Base-by-base conservation (phyloP, 441 rosid genomes). In the Jatropha multifida region DNA sequence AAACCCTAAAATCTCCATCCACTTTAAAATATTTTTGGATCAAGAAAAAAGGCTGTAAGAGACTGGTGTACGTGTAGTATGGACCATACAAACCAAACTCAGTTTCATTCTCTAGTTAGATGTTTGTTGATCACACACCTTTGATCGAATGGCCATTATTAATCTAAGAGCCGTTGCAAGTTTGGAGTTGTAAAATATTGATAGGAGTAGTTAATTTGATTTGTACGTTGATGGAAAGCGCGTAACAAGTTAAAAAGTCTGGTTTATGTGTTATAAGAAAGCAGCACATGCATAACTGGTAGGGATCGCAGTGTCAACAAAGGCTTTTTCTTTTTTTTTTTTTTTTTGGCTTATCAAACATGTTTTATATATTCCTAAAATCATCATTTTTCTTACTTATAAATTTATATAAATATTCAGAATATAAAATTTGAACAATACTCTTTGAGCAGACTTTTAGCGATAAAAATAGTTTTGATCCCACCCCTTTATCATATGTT, bases 271-370 rank as follows among this genome's bases (percentile, higher is more conserved):
- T 48, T 78, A 6, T n/a, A 75, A 81, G 80, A 37, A 84, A 78
- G 77, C 49, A 52, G 85, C 87, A 82, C 83, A 76, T 84, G 87
- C 82, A 51, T 26, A 56, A 55, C 62, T n/a, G 69, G 61, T 46
- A 51, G 62, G 54, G 62, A 71, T 59, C 5, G 15, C 67, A 14
- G 48, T 37, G 7, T 10, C 51, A 2, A 37, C 69, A 44, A 54
- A 46, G 56, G 41, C 74, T 49, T 59, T 65, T 48, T 65, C 26
- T n/a, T n/a, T 56, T 74, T 59, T 9, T 74, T 42, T 42, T 27
- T 63, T 32, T 32, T 32, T 32, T 32, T 32, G 1, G 58, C 55
- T 23, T 18, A 40, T 38, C 52, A 14, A 69, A 52, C 48, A 69
- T 51, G 20, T 17, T 17, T 18, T 55, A 5, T 55, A 5, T 55